Conservation (phyloP, 805 yeast species). For the Wickerhamomyces mucosus region DNA sequence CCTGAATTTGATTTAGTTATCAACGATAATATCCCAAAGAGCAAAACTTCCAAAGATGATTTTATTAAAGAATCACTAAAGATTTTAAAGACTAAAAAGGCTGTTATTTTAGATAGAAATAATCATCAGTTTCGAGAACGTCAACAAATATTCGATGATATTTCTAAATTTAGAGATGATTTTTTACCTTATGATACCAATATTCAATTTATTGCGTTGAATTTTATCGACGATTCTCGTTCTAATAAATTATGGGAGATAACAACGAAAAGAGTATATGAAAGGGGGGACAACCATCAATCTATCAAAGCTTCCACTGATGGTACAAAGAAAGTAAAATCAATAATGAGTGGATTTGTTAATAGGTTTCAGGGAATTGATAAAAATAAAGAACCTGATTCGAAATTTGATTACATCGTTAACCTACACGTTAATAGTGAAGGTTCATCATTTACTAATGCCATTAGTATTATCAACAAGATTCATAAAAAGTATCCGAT, state of each 20-base stretch:
- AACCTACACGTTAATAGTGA: conserved; percentile 35
- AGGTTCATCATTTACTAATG: conserved; percentile 42
- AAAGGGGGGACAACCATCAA: conserved; percentile 83
- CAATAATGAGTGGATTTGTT: conserved; percentile 67
- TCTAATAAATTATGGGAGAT: conserved; percentile 32
- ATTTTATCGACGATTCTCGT: conserved; percentile 39
- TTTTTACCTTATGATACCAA: conserved; percentile 33
- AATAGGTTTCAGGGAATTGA: conserved; percentile 56
- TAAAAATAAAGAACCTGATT: conserved; percentile 43
- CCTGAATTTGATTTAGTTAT: conserved; percentile 67
- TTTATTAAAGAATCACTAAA: conserved; percentile 38
- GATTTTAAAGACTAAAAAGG: conserved; percentile 27
- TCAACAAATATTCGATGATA: conserved; percentile 46
- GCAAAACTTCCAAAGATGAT: conserved; percentile 32
- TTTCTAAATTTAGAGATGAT: conserved; percentile 31
- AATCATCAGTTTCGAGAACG: conserved; percentile 73
- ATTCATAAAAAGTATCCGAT: conserved; percentile 35
- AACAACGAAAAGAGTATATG: conserved; percentile 48
- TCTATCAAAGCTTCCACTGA: conserved; percentile 47
- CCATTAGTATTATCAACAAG: conserved; percentile 29
- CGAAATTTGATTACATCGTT: conserved; percentile 55
- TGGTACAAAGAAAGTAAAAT: conserved; percentile 39
- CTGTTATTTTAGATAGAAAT: conserved; percentile 73
- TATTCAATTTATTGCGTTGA: conserved; percentile 54
- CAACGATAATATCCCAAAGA: conserved; percentile 59